Percentiles rank a stretch among this genome's conserved stretches.
Evolutionary conservation across 2,329 filamentous ascomycete species (phyloP).

Genomic region (Aspergillus sp.): DNA sequence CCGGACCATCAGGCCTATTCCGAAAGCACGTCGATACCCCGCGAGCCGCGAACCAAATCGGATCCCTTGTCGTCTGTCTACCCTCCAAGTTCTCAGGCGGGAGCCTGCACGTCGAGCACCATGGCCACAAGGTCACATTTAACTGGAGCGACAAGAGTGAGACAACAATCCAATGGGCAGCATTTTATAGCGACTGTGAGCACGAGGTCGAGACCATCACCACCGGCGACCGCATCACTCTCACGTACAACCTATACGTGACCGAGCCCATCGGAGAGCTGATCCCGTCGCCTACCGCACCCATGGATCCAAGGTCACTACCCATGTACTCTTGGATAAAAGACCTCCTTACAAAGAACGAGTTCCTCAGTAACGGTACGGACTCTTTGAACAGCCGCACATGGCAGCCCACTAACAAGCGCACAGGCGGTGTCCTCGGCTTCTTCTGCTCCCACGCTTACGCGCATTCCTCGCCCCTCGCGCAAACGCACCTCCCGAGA

Average conservation of each 20-base stretch:
- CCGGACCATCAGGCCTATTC: slow-evolving; percentile 56
- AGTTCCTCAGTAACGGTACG: slow-evolving; percentile 46
- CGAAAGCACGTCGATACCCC: slow-evolving; percentile 60
- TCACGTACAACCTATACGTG: slow-evolving; percentile 64
- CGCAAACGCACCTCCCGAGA: slow-evolving; percentile 33
- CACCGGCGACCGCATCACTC: slow-evolving; percentile 57
- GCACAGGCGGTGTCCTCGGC: slow-evolving; percentile 49
- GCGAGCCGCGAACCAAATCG: slow-evolving; percentile 54
- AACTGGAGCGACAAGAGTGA: slow-evolving; percentile 32
- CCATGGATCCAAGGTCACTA: slow-evolving; percentile 33
- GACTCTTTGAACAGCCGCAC: not conserved
- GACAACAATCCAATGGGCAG: slow-evolving; percentile 39
- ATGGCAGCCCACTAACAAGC: not conserved
- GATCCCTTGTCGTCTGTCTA: slow-evolving; percentile 60
- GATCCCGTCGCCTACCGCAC: slow-evolving; percentile 22
- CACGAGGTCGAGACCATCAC: slow-evolving; percentile 52
- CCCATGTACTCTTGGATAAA: slow-evolving; percentile 43
- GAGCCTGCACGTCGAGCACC: slow-evolving; percentile 37
- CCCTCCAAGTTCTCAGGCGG: slow-evolving; percentile 42
- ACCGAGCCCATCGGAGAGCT: slow-evolving; percentile 38
- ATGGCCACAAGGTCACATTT: slow-evolving; percentile 31
- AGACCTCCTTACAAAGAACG: slow-evolving; percentile 33
- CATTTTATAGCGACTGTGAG: slow-evolving; percentile 45
- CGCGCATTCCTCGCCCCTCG: slow-evolving; percentile 42
- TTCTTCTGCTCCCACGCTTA: slow-evolving; percentile 55